Evolutionary conservation across 805 yeast genomes (phyloP).

Genomic region (Tetrapisispora phaffii): DNA sequence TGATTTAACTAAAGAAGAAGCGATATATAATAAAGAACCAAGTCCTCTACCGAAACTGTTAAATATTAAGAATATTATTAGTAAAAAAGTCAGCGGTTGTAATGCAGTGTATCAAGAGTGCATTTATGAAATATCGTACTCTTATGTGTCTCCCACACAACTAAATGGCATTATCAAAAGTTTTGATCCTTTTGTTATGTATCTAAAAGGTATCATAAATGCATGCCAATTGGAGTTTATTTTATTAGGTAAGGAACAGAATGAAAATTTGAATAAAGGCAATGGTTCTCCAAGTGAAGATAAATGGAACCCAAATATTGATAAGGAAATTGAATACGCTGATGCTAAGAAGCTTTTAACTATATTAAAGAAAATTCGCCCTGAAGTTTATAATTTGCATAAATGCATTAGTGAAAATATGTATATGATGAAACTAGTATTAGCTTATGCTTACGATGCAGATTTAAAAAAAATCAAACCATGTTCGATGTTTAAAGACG

Average conservation of each 20-base stretch:
- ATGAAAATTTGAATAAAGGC: neutral
- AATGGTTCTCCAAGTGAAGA: neutral
- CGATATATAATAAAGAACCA: slow-evolving; percentile 16
- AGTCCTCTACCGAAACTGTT: slow-evolving; percentile 28
- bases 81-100: slow-evolving; percentile 29
- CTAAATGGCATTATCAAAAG: slow-evolving; percentile 29
- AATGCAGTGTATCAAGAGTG: slow-evolving; percentile 37
- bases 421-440: slow-evolving; percentile 24
- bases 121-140: slow-evolving; percentile 40
- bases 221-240: slow-evolving; percentile 40
- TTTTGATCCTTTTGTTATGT: slow-evolving; percentile 27
- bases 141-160: slow-evolving; percentile 37
- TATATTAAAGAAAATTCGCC: slow-evolving; percentile 26
- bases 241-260: slow-evolving; percentile 22
- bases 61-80: slow-evolving; percentile 27
- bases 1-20: slow-evolving; percentile 7
- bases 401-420: slow-evolving; percentile 28
- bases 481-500: slow-evolving; percentile 11
- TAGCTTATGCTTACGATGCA: slow-evolving; percentile 37
- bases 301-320: slow-evolving; percentile 12
- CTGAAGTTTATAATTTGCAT: slow-evolving; percentile 30
- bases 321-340: slow-evolving; percentile 31
- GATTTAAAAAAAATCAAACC: slow-evolving; percentile 15
- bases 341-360: slow-evolving; percentile 26
- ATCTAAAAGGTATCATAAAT: slow-evolving; percentile 35